phyloP scores from a whole-genome alignment of 345 rosid species.

The Aurinia saxatilis region DNA sequence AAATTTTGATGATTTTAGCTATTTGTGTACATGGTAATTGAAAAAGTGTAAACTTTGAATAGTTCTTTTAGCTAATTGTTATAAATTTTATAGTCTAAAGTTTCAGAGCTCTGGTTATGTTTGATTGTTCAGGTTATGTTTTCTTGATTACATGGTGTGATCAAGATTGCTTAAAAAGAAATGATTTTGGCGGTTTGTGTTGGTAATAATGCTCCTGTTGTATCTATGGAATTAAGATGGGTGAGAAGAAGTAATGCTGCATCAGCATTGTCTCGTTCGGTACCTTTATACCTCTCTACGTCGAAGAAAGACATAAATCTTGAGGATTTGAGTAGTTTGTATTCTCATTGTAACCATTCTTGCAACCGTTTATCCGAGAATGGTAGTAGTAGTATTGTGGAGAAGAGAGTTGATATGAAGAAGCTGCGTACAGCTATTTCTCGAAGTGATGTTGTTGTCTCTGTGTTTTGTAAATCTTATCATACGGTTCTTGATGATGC shows the following conservation, averaged over 20 bases:
- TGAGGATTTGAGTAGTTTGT: slow-evolving; percentile 42
- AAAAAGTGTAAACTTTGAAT: neutral
- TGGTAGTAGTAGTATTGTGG: slow-evolving; percentile 23
- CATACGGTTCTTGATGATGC: slow-evolving; percentile 4
- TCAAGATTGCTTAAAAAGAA: slow-evolving; percentile 3
- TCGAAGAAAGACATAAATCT: slow-evolving; percentile 44
- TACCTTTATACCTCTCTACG: slow-evolving; percentile 62
- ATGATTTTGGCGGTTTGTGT: slow-evolving; percentile 20
- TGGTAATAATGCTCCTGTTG: neutral
- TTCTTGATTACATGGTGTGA: slow-evolving; percentile 16
- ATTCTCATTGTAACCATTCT: slow-evolving; percentile 52
- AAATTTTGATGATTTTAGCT: neutral
- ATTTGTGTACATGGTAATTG: neutral
- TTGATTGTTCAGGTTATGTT: neutral
- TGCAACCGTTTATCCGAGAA: slow-evolving; percentile 46
- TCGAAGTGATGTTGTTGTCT: slow-evolving; percentile 55
- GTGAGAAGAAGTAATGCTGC: slow-evolving; percentile 26
- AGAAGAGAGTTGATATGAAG: slow-evolving; percentile 35
- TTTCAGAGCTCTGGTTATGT: neutral
- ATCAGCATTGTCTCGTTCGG: slow-evolving; percentile 15
- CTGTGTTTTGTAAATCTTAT: slow-evolving; percentile 54
- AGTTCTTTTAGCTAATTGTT: neutral
- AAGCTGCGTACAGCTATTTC: slow-evolving; percentile 66
- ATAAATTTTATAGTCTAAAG: neutral
- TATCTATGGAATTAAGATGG: slow-evolving; percentile 52